Base-by-base conservation (phyloP, 73 alveolate species). In the Paramecium primaurelia region DNA sequence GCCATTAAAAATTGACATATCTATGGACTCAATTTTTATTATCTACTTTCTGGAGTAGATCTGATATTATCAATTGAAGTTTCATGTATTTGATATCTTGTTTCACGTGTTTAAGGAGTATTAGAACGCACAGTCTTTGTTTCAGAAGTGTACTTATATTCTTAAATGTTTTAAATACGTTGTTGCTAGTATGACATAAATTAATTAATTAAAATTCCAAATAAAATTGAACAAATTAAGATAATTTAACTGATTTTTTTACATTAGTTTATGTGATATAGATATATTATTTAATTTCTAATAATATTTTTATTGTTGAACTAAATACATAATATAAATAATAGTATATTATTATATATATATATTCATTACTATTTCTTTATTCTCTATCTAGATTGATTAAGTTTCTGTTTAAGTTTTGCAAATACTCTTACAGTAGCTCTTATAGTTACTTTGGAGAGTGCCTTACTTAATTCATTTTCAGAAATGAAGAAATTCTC, bases 341-440 rank as follows among this genome's bases (percentile, higher is more conserved):
- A 4, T 54, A 54, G 16, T 32, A 64, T 25, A 9, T 25, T 64
- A 51, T 25, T 40, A 22, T 64, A 64, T 40, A 22, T 64, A 64
- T 64, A 14, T 64, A 42, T 64, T 64, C 84, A 64, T 64, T 64
- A 20, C 47, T 64, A 34, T 64, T 28, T 25, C 34, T 73, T 73
- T 1, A 73, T 73, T 14, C 87, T 32, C 34, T 73, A 4, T 37
- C 87, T 73, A 22, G 60, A 37, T 12, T 40, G 18, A 14, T 73
- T 37, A 38, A 73, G 87, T n/a, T 73, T 34, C 22, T 73, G 64
- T 38, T 37, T 73, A 30, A 73, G 47, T 73, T 73, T 73, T 3
- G 87, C 87, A 73, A 73, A 73, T 6, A 73, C 87, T 73, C 87
- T 73, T 59, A 73, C 87, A 73, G 87, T 73, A 16, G 87, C 87